Conservation (phyloP, 805 yeast genomes). For the Wickerhamomyces ciferrii region DNA sequence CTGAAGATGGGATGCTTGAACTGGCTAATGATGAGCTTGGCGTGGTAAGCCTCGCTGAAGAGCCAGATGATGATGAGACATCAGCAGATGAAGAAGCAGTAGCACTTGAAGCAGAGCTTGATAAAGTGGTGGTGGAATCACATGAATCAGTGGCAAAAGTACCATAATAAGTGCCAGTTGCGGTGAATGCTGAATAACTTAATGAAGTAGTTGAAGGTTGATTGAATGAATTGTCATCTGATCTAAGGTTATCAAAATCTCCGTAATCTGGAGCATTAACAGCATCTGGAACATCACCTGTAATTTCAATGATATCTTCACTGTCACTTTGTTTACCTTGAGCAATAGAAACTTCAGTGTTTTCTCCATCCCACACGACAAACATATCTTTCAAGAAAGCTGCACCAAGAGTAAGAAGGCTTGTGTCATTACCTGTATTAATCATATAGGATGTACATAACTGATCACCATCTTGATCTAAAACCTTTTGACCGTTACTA, state of each 20-base stretch:
- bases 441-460: conserved; percentile 11
- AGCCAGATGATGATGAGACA: background rate
- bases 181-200: background rate
- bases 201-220: background rate
- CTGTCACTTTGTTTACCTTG: conserved; percentile 1
- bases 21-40: background rate
- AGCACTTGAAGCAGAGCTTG: background rate
- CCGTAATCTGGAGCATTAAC: conserved; percentile 5
- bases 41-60: background rate
- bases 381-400: conserved; percentile 8
- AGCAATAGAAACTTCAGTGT: conserved; percentile 13
- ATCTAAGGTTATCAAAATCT: too few species aligned
- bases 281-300: conserved; percentile 13
- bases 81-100: background rate
- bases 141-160: background rate
- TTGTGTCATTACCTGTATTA: background rate
- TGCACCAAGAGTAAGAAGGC: too few species aligned
- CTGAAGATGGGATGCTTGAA: too few species aligned
- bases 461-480: conserved; percentile 10
- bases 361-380: conserved; percentile 15
- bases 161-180: background rate
- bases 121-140: background rate
- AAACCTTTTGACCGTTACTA: conserved; percentile 3
- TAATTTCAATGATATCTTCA: conserved; percentile 9
- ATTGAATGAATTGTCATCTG: background rate